A percentile compares a stretch with the other conserved stretches of the same genome.
phyloP scores from a whole-genome alignment of 2,329 filamentous ascomycete genomes.

The Albifimbria verrucaria region DNA sequence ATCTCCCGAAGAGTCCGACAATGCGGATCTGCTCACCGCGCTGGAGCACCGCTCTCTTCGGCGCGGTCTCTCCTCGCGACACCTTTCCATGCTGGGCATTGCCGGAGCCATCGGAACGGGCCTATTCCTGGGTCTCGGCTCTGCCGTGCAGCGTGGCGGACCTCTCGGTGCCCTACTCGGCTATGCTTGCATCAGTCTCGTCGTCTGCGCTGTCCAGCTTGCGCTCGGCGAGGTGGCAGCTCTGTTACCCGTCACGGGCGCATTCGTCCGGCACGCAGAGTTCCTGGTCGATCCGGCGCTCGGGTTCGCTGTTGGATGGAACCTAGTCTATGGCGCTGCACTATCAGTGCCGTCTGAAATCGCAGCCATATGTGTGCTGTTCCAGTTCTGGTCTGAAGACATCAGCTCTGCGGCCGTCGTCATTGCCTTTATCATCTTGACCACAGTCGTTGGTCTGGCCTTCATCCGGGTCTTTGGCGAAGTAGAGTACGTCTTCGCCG shows the following conservation, averaged over 20 bases:
- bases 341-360: constrained; percentile 52
- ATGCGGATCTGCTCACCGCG: not conserved
- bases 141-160: constrained; percentile 58
- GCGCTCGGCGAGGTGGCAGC: constrained; percentile 60
- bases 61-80: constrained; percentile 26
- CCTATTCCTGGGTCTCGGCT: constrained; percentile 67
- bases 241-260: constrained; percentile 57
- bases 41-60: constrained; percentile 1
- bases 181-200: constrained; percentile 54
- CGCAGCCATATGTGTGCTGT: constrained; percentile 51
- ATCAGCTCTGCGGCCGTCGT: constrained; percentile 55
- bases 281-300: constrained; percentile 56
- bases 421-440: constrained; percentile 49
- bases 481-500: constrained; percentile 56
- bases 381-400: constrained; percentile 38
- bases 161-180: constrained; percentile 45
- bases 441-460: constrained; percentile 51
- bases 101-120: constrained; percentile 53
- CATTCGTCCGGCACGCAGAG: constrained; percentile 59
- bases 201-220: constrained; percentile 45
- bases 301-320: constrained; percentile 52
- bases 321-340: constrained; percentile 48
- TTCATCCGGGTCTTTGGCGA: constrained; percentile 56
- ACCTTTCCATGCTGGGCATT: constrained; percentile 49
- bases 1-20: no score